These are phyloP conservation scores for Thielaviopsis musarum DNA, from an alignment of 2,329 filamentous ascomycete species.

Conservation along the genomic window DNA sequence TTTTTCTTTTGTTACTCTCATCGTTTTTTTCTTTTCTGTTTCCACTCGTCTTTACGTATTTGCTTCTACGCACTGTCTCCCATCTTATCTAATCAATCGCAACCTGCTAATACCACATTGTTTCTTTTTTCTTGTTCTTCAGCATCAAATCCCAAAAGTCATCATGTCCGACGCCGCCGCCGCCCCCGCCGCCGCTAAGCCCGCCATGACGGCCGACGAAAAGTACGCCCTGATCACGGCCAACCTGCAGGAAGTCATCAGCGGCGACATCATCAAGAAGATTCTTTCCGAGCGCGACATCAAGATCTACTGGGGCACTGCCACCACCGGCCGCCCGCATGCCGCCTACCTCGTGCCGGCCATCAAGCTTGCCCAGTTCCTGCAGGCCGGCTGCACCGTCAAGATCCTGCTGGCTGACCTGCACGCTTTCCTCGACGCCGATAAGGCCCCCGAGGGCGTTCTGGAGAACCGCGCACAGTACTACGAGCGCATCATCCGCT, in stretches of 20 bases:
- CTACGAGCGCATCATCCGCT: conserved; percentile 62
- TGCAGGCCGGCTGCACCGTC: conserved; percentile 69
- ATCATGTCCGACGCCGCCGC: not conserved
- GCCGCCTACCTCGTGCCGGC: conserved; percentile 79
- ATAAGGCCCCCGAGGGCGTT: conserved; percentile 77
- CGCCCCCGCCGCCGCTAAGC: conserved; percentile 14
- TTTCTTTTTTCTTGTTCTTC: not conserved
- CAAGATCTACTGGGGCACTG: conserved; percentile 78
- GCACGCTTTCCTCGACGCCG: conserved; percentile 64
- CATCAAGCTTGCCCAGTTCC: conserved; percentile 78
- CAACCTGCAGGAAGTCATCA: conserved; percentile 69
- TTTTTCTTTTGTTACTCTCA: not conserved
- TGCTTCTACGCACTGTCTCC: no score
- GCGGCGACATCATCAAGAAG: conserved; percentile 66
- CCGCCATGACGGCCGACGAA: conserved; percentile 31
- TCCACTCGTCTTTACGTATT: not conserved
- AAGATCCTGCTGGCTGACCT: conserved; percentile 62
- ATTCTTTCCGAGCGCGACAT: conserved; percentile 54
- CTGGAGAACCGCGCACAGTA: conserved; percentile 69
- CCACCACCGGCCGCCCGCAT: conserved; percentile 75
- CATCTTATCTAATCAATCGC: not conserved
- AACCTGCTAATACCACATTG: not conserved
- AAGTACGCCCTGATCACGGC: conserved; percentile 60
- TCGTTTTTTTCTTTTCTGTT: not conserved
- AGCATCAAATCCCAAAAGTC: not conserved